Percentiles rank a stretch among this genome's conserved stretches.
phyloP scores from a whole-genome alignment of 768 basidiomycete species.

The Termitomyces sp. region DNA sequence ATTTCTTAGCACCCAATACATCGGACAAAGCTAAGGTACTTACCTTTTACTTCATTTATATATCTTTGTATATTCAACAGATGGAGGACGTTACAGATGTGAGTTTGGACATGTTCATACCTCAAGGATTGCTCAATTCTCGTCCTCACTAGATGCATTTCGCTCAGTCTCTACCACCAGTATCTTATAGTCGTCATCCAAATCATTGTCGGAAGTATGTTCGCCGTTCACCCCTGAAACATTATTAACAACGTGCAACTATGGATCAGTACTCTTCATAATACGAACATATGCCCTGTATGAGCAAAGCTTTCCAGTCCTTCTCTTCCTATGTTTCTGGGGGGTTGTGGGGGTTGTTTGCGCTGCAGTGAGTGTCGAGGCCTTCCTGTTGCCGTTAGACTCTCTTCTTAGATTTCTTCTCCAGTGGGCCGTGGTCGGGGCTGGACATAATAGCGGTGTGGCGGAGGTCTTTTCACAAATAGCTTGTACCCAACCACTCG shows the following conservation, averaged over 20 bases:
- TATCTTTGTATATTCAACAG: neutral
- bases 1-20: slow-evolving; percentile 26
- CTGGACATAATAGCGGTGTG: neutral
- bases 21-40: slow-evolving; percentile 16
- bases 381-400: neutral
- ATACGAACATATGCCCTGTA: slow-evolving; percentile 40
- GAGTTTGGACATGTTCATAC: neutral
- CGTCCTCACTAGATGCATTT: slow-evolving; percentile 19
- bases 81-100: neutral
- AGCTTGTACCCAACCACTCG: neutral
- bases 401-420: neutral
- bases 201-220: slow-evolving; percentile 33
- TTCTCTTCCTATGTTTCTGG: slow-evolving; percentile 21
- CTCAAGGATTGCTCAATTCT: neutral
- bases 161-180: slow-evolving; percentile 23
- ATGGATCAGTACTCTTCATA: slow-evolving; percentile 29
- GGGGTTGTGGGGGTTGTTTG: slow-evolving; percentile 24
- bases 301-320: slow-evolving; percentile 22
- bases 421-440: neutral
- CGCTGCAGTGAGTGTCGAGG: neutral
- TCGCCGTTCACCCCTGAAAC: neutral
- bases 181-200: slow-evolving; percentile 30
- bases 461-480: neutral
- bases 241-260: neutral
- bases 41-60: neutral